A percentile compares a stretch with the other conserved stretches of the same genome.
Evolutionary conservation across 108 stramenopile genomes (phyloP).

Genomic region (Pseudonitzschia multiseries): DNA sequence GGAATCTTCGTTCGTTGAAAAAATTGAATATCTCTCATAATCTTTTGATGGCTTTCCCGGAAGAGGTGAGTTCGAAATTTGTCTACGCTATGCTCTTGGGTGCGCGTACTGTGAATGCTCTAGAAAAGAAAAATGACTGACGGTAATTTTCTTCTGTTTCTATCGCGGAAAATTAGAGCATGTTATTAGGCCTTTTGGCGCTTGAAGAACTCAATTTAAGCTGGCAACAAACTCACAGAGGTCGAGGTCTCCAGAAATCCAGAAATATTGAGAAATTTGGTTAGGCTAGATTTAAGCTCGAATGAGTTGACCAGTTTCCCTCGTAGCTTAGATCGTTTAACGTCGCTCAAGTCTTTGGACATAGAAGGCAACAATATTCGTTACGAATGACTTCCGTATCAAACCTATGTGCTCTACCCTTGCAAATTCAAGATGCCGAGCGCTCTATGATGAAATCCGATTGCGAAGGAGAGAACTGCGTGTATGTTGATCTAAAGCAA

Average conservation of each 20-base stretch:
- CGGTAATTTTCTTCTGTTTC: background rate
- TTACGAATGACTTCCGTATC: background rate
- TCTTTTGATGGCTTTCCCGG: slow-evolving; percentile 24
- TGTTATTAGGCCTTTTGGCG: slow-evolving; percentile 42
- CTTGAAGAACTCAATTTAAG: slow-evolving; percentile 51
- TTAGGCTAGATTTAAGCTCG: background rate
- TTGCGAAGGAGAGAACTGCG: too few species aligned
- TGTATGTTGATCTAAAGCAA: too few species aligned
- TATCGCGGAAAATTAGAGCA: background rate
- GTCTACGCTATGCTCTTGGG: background rate
- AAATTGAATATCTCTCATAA: slow-evolving; percentile 41
- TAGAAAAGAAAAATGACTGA: too few species aligned
- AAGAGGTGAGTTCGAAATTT: slow-evolving; percentile 13
- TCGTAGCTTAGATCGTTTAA: background rate
- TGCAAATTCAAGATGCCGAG: too few species aligned
- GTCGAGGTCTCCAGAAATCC: slow-evolving; percentile 31
- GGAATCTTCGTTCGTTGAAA: slow-evolving; percentile 48
- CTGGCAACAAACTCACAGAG: slow-evolving; percentile 38
- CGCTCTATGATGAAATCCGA: too few species aligned
- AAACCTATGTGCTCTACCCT: too few species aligned
- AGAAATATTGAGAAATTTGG: background rate
- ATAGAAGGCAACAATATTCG: background rate
- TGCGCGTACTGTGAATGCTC: too few species aligned
- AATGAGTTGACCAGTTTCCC: slow-evolving; percentile 7
- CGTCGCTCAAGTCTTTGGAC: background rate